These are phyloP conservation scores for maize (Zea mays) DNA, from an alignment of 176 grass and related monocot genomes.

Conservation along the genomic window DNA sequence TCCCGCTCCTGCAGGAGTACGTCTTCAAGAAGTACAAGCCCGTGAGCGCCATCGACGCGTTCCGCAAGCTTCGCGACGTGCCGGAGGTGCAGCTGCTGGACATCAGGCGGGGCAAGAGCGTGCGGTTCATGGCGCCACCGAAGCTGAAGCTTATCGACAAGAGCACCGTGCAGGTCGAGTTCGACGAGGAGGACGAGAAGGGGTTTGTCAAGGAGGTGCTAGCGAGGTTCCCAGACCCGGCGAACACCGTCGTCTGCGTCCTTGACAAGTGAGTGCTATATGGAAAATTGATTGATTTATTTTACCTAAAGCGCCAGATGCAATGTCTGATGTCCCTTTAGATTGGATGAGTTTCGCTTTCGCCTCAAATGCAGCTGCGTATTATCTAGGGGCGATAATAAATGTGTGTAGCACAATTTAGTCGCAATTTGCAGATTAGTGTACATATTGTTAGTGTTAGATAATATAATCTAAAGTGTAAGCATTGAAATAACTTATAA, in stretches of 20 bases:
- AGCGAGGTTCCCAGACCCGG: constrained; percentile 58
- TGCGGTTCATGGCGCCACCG: constrained; percentile 77
- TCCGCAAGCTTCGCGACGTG: constrained; percentile 72
- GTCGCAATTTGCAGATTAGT: neutral
- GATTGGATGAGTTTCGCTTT: neutral
- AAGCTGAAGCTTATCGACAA: constrained; percentile 83
- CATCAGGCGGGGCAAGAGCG: constrained; percentile 76
- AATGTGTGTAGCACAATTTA: neutral
- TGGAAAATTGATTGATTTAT: neutral
- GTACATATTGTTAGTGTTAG: neutral
- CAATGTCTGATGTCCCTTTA: neutral
- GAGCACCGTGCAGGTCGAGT: constrained; percentile 61
- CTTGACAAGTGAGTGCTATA: constrained; percentile 84
- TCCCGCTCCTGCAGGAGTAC: constrained; percentile 74
- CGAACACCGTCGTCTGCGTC: constrained; percentile 76
- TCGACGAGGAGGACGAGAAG: constrained; percentile 68
- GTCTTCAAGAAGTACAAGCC: constrained; percentile 77
- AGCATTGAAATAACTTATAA: neutral
- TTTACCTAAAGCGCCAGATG: neutral
- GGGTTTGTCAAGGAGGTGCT: constrained; percentile 61
- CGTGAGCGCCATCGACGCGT: constrained; percentile 79
- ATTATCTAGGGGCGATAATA: neutral
- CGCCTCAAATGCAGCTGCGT: neutral
- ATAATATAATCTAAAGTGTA: neutral
- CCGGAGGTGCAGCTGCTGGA: constrained; percentile 83